These are phyloP conservation scores for Allomyces macrogynus DNA, from an alignment of 192 early-diverging fungal genomes.

Conservation along the genomic window DNA sequence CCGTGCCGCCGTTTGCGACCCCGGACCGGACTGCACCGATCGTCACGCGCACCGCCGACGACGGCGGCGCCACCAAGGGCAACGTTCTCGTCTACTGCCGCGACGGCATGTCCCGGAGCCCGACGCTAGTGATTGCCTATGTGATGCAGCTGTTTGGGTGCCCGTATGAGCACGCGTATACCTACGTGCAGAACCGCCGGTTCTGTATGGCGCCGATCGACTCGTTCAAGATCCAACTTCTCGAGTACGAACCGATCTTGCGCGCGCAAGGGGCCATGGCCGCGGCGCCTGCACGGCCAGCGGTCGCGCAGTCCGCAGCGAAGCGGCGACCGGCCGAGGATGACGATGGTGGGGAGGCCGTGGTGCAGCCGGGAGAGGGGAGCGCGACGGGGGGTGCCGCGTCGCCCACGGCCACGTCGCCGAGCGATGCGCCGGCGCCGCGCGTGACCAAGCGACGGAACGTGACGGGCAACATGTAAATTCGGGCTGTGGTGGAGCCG, in stretches of 20 bases:
- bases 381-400: too few relatives aligned
- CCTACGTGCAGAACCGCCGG: conserved; percentile 63
- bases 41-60: background rate
- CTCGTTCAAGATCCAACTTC: conserved; percentile 53
- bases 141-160: conserved; percentile 54
- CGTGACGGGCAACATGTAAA: too few relatives aligned
- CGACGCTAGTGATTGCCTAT: conserved; percentile 75
- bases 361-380: too few relatives aligned
- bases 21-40: background rate
- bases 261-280: too few relatives aligned
- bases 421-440: too few relatives aligned
- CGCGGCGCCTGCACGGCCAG: too few relatives aligned
- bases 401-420: too few relatives aligned
- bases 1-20: background rate
- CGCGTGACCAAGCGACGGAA: too few relatives aligned
- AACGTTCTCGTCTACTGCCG: conserved; percentile 49
- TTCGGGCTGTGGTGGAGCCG: too few relatives aligned
- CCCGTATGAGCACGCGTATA: conserved; percentile 47
- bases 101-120: conserved; percentile 64
- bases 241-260: background rate
- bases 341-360: too few relatives aligned
- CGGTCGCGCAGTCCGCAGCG: too few relatives aligned
- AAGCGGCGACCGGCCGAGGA: too few relatives aligned
- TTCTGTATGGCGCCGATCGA: conserved; percentile 76
- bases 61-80: conserved; percentile 16